Conservation (phyloP, 352 stramenopile species). For the Phytophthora hibernalis region DNA sequence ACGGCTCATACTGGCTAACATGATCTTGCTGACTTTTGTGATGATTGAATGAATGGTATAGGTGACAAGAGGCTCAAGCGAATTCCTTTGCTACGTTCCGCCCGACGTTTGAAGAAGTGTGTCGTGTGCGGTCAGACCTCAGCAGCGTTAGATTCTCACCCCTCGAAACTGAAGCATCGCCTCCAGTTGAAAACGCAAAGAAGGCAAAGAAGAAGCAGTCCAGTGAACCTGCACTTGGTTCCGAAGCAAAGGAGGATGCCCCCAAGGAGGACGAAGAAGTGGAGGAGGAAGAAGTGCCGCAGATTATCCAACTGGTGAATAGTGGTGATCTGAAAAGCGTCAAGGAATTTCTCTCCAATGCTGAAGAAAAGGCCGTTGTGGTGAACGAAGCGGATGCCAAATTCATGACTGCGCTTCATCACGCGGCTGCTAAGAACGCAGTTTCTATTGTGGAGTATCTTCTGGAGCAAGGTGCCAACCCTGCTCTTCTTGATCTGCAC, state of each 20-base stretch:
- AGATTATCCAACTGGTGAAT: slow-evolving; percentile 52
- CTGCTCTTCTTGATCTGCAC: slow-evolving; percentile 81
- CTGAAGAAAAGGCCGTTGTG: slow-evolving; percentile 29
- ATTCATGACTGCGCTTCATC: slow-evolving; percentile 84
- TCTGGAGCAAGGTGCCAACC: slow-evolving; percentile 86
- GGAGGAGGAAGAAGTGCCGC: slow-evolving; percentile 39
- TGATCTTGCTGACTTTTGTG: slow-evolving; percentile 5
- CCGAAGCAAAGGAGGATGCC: slow-evolving; percentile 11
- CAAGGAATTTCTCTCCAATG: slow-evolving; percentile 47
- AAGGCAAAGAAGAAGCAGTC: slow-evolving; percentile 41
- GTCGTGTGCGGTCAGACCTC: slow-evolving; percentile 74
- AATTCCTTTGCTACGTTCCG: slow-evolving; percentile 88
- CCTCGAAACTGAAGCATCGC: slow-evolving; percentile 35
- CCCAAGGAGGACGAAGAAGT: slow-evolving; percentile 18
- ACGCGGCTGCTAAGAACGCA: slow-evolving; percentile 61
- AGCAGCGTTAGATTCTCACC: slow-evolving; percentile 72
- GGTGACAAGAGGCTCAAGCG: slow-evolving; percentile 72
- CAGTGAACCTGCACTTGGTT: background rate
- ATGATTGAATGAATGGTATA: slow-evolving; percentile 11
- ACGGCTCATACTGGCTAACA: background rate
- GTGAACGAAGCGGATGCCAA: slow-evolving; percentile 67
- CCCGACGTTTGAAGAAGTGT: slow-evolving; percentile 90
- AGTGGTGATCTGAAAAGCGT: slow-evolving; percentile 44
- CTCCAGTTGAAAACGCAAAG: slow-evolving; percentile 30
- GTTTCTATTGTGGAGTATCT: slow-evolving; percentile 70